Base-by-base conservation (phyloP, 371 early-diverging fungal genomes). In the Syncephalastrum contaminatum region DNA sequence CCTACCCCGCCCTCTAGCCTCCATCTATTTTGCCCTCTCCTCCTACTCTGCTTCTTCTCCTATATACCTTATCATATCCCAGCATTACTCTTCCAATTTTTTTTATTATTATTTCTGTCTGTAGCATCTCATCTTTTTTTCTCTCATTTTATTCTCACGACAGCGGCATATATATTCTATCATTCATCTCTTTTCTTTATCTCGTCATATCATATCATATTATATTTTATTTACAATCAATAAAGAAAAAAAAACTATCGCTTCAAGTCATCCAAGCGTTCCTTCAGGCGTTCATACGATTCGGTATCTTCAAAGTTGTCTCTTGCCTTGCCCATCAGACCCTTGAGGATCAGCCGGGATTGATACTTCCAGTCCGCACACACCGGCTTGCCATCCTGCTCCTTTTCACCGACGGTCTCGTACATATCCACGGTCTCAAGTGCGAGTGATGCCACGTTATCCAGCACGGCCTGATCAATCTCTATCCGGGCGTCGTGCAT, bases 321-420 rank as follows among this genome's bases (percentile, higher is more conserved):
- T 66, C 85, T 87, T 22, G 88, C 88, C 59, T 89, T 85, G 27
- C 91, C 90, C 67, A 94, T 82, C 54, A 96, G 66, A 18, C 92
- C 86, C 54, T 90, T 90, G 57, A 95, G 66, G 36, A 91, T 80
- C 69, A 84, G 84, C 61, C 86, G 86, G 10, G 90, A 75, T 63
- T 96, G 94, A 59, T 92, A 93, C 51, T 76, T 78, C 95, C 96
- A 97, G 62, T 96, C 96, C 27, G 82, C 81, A 62, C 90, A 89
- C 18, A 91, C 89, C 45, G 55, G 63, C 1, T 58, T 62, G 50
- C 66, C 72, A 56, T 74, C 71, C 46, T 60, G 60, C 18, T 47
- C 58, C 48, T 80, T 73, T 19, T 80, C 72, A 30, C 90, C 91
- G 50, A 90, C 49, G 54, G 81, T 88, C 43, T 88, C 79, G 63